phyloP scores from a whole-genome alignment of 371 early-diverging fungal species.

The Coemansia sp. region DNA sequence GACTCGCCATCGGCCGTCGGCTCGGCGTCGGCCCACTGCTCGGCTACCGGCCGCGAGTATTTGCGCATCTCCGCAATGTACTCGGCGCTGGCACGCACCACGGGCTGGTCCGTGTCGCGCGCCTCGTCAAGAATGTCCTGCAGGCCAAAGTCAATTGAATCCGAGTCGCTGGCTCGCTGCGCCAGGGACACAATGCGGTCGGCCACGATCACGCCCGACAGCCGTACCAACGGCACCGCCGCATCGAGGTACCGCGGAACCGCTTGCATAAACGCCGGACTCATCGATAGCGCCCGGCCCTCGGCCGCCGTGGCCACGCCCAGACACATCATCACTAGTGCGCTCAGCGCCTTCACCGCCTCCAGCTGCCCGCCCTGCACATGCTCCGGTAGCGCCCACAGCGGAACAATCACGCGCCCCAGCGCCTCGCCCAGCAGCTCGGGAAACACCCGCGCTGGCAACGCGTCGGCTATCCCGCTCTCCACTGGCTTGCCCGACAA shows the following conservation, averaged over 20 bases:
- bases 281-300: constrained; percentile 13
- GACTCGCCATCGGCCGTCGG: not conserved
- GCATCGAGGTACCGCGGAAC: constrained; percentile 40
- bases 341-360: constrained; percentile 15
- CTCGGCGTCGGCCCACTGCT: constrained; percentile 16
- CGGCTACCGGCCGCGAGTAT: constrained; percentile 12
- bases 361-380: constrained; percentile 10
- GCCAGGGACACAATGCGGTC: constrained; percentile 16
- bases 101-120: not conserved
- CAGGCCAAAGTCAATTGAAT: constrained; percentile 35
- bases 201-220: constrained; percentile 39
- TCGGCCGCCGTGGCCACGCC: constrained; percentile 13
- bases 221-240: constrained; percentile 22
- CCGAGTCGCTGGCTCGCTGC: not conserved
- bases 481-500: constrained; percentile 17
- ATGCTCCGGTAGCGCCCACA: constrained; percentile 26
- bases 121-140: constrained; percentile 41
- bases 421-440: constrained; percentile 7
- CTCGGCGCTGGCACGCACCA: constrained; percentile 26
- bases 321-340: constrained; percentile 24
- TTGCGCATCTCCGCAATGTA: constrained; percentile 29
- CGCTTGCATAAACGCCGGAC: constrained; percentile 27
- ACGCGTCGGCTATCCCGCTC: not conserved
- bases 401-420: constrained; percentile 19
- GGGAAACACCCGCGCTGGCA: constrained; percentile 9